Percentiles rank a stretch among this genome's conserved stretches.
These are phyloP conservation scores for Pseudonectria buxi DNA, from an alignment of 2,329 filamentous ascomycete genomes.

Conservation along the genomic window DNA sequence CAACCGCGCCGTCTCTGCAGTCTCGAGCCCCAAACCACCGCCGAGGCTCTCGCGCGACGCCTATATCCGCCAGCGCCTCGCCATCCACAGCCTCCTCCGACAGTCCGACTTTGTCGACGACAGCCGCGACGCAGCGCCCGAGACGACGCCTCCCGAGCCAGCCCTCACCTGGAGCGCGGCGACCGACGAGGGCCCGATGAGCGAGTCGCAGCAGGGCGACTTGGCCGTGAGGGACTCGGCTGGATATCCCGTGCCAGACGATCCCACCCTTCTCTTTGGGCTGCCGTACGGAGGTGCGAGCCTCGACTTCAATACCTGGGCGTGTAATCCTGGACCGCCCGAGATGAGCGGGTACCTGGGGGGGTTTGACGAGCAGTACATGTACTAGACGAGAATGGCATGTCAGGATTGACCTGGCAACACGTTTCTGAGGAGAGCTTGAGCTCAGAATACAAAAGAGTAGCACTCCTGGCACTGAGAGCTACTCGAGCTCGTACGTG, in stretches of 20 bases:
- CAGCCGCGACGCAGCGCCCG: conserved; percentile 26
- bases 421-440: too few relatives aligned
- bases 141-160: conserved; percentile 10
- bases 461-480: too few relatives aligned
- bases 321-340: conserved; percentile 9
- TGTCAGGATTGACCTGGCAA: too few relatives aligned
- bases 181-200: conserved; percentile 14
- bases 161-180: conserved; percentile 15
- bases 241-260: conserved; percentile 7
- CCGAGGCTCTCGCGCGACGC: conserved; percentile 16
- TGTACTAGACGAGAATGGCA: conserved; percentile 12
- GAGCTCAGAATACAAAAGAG: too few relatives aligned
- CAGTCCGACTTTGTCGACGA: conserved; percentile 35
- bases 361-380: conserved; percentile 19
- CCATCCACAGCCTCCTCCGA: conserved; percentile 33
- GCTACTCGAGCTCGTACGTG: too few relatives aligned
- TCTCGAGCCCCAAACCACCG: conserved; percentile 3
- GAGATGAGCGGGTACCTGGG: conserved; percentile 12
- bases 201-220: conserved; percentile 6
- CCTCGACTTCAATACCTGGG: conserved; percentile 16
- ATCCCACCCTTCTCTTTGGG: conserved; percentile 17
- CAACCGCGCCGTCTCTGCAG: conserved; percentile 8
- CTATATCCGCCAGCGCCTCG: conserved; percentile 25
- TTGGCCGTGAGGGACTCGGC: conserved; percentile 6
- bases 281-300: conserved; percentile 13